These are phyloP conservation scores for Phaffomyces antillensis DNA, from an alignment of 805 yeast species.

Conservation along the genomic window DNA sequence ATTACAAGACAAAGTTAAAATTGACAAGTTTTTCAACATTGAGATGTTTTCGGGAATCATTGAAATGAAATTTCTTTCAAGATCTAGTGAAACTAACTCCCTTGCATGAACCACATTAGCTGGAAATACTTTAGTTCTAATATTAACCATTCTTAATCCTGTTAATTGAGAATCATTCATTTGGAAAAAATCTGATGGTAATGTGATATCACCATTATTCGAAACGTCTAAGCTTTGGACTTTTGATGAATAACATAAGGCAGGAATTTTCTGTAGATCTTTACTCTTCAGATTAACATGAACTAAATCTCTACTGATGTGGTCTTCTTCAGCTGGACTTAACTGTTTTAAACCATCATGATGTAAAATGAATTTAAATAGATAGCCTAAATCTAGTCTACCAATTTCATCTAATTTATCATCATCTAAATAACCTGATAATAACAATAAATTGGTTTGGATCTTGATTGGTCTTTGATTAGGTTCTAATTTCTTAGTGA, in stretches of 20 bases:
- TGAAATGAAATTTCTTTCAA: conserved; percentile 73
- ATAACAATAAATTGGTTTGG: conserved; percentile 62
- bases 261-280: conserved; percentile 79
- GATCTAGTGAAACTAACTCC: conserved; percentile 56
- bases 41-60: conserved; percentile 52
- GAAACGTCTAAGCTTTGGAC: conserved; percentile 79
- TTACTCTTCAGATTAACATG: conserved; percentile 67
- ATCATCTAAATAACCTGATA: conserved; percentile 74
- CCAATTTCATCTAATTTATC: conserved; percentile 76
- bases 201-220: conserved; percentile 75
- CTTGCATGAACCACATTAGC: conserved; percentile 62
- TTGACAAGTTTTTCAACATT: conserved; percentile 45
- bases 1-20: conserved; percentile 67
- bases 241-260: conserved; percentile 72
- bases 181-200: conserved; percentile 83
- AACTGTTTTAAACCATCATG: conserved; percentile 53
- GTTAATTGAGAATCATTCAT: conserved; percentile 62
- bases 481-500: conserved; percentile 63
- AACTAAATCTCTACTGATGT: conserved; percentile 56
- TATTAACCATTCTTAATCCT: conserved; percentile 59
- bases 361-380: conserved; percentile 73
- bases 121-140: conserved; percentile 73
- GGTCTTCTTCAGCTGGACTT: conserved; percentile 64
- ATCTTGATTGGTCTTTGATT: conserved; percentile 72
- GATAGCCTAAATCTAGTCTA: conserved; percentile 72